Evolutionary conservation across 2,329 filamentous ascomycete genomes (phyloP).

Genomic region (Fusarium temperatum): DNA sequence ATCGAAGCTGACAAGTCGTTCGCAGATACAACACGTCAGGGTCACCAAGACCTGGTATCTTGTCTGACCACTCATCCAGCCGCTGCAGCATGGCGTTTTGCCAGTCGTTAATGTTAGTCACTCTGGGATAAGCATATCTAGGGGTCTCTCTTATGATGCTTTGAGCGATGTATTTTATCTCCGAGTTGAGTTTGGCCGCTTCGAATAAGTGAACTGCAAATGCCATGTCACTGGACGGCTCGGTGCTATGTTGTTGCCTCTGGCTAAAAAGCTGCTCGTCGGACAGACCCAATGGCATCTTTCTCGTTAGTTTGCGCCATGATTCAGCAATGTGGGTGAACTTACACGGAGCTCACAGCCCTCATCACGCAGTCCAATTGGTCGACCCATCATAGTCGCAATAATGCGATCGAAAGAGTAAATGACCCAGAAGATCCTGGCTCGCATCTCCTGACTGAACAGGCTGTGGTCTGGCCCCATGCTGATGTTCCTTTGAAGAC

Average conservation of each 20-base stretch:
- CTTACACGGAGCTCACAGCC: constrained; percentile 61
- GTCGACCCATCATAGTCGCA: constrained; percentile 65
- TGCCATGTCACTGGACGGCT: constrained; percentile 41
- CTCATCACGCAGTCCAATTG: constrained; percentile 64
- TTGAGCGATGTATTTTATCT: constrained; percentile 66
- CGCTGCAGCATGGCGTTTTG: constrained; percentile 53
- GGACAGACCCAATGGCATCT: constrained; percentile 44
- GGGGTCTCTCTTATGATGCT: constrained; percentile 59
- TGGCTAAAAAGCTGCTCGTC: constrained; percentile 28
- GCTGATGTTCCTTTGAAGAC: constrained; percentile 60
- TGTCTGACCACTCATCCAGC: constrained; percentile 52
- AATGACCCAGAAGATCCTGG: constrained; percentile 64
- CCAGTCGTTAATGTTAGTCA: constrained; percentile 57
- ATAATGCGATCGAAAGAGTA: constrained; percentile 61
- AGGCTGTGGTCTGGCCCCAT: constrained; percentile 54
- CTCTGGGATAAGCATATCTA: constrained; percentile 57
- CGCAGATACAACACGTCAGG: constrained; percentile 37
- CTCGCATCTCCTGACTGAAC: constrained; percentile 63
- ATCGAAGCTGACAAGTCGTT: constrained; percentile 54
- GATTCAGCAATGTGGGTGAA: fast-evolving
- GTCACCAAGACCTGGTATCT: constrained; percentile 45
- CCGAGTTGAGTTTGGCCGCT: constrained; percentile 60
- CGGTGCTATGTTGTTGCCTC: not conserved
- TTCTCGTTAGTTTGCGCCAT: constrained; percentile 9
- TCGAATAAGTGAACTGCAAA: constrained; percentile 60